phyloP scores from a whole-genome alignment of 129 eudicot genomes.

The Lactuca sativa region DNA sequence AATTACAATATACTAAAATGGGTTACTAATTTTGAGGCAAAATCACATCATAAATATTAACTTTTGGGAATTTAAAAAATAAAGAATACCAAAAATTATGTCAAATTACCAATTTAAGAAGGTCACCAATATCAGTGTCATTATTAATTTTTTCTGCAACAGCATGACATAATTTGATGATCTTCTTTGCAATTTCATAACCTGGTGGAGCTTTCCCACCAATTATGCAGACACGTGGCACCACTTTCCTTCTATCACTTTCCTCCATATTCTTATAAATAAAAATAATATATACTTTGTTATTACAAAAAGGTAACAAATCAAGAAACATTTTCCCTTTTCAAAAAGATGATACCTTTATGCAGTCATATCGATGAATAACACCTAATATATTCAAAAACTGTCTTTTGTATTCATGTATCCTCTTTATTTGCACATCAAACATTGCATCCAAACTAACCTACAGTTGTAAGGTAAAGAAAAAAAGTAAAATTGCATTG shows the following conservation, averaged over 20 bases:
- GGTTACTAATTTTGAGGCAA: no score
- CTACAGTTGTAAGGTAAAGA: slow-evolving; percentile 25
- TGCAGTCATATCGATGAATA: slow-evolving; percentile 62
- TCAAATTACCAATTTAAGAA: slow-evolving; percentile 50
- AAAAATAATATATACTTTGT: background rate
- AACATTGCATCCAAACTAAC: slow-evolving; percentile 69
- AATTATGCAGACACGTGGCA: slow-evolving; percentile 58
- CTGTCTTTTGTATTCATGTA: slow-evolving; percentile 64
- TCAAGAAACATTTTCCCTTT: background rate
- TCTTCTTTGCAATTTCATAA: slow-evolving; percentile 59
- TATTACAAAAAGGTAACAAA: background rate
- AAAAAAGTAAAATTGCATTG: background rate
- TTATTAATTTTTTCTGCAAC: slow-evolving; percentile 55
- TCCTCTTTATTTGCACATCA: slow-evolving; percentile 59
- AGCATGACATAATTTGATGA: slow-evolving; percentile 62
- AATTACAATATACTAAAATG: no score
- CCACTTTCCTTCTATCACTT: slow-evolving; percentile 42
- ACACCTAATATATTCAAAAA: slow-evolving; percentile 50
- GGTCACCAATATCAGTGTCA: slow-evolving; percentile 51
- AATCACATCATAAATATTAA: background rate
- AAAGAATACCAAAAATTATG: background rate
- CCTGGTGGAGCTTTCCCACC: slow-evolving; percentile 75
- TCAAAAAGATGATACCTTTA: slow-evolving; percentile 40
- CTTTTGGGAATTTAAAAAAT: background rate
- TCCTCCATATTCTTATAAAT: slow-evolving; percentile 45